Conservation (phyloP, 305 asterid genomes). For the Salvia sclarea region DNA sequence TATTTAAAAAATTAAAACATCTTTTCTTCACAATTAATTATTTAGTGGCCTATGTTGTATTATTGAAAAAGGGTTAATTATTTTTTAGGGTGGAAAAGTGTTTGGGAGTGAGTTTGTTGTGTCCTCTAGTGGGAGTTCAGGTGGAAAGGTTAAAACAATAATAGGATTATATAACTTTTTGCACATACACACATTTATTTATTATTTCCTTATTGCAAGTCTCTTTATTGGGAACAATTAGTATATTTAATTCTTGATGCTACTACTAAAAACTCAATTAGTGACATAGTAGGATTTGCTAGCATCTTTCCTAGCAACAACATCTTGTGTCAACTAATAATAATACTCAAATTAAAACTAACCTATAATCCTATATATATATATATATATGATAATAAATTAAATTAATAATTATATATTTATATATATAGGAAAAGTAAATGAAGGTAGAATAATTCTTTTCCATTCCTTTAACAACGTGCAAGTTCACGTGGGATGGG, state of each 20-base stretch:
- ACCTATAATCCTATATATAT: too few relatives aligned
- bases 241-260: too few relatives aligned
- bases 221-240: constrained; percentile 8
- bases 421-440: neutral
- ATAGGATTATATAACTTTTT: constrained; percentile 30
- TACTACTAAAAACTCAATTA: neutral
- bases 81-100: constrained; percentile 28
- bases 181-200: neutral
- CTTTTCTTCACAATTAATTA: too few relatives aligned
- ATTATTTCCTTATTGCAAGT: neutral
- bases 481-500: neutral
- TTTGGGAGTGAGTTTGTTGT: constrained; percentile 34
- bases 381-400: too few relatives aligned
- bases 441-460: neutral
- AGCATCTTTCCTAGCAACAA: neutral
- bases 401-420: too few relatives aligned
- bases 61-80: neutral
- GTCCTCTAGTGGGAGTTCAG: constrained; percentile 54
- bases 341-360: too few relatives aligned
- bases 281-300: neutral
- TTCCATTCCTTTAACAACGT: neutral
- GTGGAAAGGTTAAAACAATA: constrained; percentile 43
- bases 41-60: neutral
- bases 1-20: too few relatives aligned
- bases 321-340: neutral